These are phyloP conservation scores for Fusarium udum DNA, from an alignment of 2,329 filamentous ascomycete genomes.

Conservation along the genomic window DNA sequence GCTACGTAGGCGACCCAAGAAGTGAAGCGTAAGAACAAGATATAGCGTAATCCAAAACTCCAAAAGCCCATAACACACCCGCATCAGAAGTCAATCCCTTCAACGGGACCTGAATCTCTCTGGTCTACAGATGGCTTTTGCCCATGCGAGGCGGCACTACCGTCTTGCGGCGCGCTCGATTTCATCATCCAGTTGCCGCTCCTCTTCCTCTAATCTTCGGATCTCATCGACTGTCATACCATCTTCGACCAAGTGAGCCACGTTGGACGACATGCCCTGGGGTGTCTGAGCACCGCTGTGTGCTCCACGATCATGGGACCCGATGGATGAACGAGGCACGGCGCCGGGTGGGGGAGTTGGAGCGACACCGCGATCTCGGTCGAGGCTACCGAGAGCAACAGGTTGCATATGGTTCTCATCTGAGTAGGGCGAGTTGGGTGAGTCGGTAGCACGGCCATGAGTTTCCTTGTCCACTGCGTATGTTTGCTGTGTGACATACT, in stretches of 20 bases:
- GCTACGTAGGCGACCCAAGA: constrained; percentile 18
- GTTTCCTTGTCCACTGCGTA: constrained; percentile 60
- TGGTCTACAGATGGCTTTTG: constrained; percentile 6
- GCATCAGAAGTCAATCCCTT: constrained; percentile 16
- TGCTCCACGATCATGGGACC: constrained; percentile 26
- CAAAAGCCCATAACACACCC: constrained; percentile 33
- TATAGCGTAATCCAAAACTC: constrained; percentile 37
- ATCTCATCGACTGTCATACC: constrained; percentile 69
- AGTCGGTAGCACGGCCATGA: constrained; percentile 49
- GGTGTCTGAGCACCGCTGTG: constrained; percentile 40
- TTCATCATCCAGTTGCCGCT: constrained; percentile 64
- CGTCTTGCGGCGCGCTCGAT: constrained; percentile 58
- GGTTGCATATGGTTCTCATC: constrained; percentile 50
- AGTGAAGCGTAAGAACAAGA: constrained; percentile 17
- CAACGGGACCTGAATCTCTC: neutral
- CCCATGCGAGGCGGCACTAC: constrained; percentile 26
- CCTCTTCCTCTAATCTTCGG: constrained; percentile 65
- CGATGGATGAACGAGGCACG: constrained; percentile 27
- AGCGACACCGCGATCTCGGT: constrained; percentile 12
- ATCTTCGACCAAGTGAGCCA: constrained; percentile 66
- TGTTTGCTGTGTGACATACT: constrained; percentile 44
- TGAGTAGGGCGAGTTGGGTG: constrained; percentile 55
- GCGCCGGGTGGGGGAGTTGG: constrained; percentile 15
- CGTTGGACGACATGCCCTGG: constrained; percentile 49
- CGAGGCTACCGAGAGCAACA: constrained; percentile 30